Percentiles rank a stretch among this genome's conserved stretches.
phyloP scores from a whole-genome alignment of 129 eudicot genomes.

The Calendula officinalis region DNA sequence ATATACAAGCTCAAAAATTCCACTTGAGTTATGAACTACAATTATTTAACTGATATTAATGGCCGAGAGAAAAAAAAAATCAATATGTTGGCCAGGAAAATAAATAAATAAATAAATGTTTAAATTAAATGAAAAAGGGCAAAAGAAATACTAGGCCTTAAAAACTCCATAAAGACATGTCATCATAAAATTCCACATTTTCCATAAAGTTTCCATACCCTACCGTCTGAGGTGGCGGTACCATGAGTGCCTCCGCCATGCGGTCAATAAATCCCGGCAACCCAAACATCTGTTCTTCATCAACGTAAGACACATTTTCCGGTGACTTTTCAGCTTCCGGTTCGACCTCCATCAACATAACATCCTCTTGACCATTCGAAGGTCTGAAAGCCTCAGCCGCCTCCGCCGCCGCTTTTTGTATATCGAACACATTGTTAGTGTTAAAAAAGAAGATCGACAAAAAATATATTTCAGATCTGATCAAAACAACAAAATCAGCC shows the following conservation, averaged over 20 bases:
- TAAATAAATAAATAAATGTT: background rate
- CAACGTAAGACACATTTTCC: conserved; percentile 32
- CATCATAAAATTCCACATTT: conserved; percentile 36
- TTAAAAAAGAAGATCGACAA: too few species aligned
- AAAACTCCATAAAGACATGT: conserved; percentile 46
- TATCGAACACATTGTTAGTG: conserved; percentile 38
- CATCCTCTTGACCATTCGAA: background rate
- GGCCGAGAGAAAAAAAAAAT: too few species aligned
- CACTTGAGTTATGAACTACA: too few species aligned
- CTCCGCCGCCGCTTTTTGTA: conserved; percentile 58
- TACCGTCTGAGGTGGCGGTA: conserved; percentile 49
- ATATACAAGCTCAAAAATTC: too few species aligned
- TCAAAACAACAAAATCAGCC: too few species aligned
- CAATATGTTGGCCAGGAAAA: too few species aligned
- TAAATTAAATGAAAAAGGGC: background rate
- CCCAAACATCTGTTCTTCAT: conserved; percentile 53
- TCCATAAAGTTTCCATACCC: conserved; percentile 14
- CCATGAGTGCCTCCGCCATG: conserved; percentile 69
- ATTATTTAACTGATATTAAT: too few species aligned
- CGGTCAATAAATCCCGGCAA: conserved; percentile 41
- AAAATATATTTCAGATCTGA: too few species aligned
- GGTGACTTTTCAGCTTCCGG: background rate
- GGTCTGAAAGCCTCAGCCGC: conserved; percentile 67
- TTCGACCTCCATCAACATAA: background rate
- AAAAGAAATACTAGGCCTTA: background rate